phyloP scores from a whole-genome alignment of 2,329 filamentous ascomycete species.

The Xylariaceae sp. region DNA sequence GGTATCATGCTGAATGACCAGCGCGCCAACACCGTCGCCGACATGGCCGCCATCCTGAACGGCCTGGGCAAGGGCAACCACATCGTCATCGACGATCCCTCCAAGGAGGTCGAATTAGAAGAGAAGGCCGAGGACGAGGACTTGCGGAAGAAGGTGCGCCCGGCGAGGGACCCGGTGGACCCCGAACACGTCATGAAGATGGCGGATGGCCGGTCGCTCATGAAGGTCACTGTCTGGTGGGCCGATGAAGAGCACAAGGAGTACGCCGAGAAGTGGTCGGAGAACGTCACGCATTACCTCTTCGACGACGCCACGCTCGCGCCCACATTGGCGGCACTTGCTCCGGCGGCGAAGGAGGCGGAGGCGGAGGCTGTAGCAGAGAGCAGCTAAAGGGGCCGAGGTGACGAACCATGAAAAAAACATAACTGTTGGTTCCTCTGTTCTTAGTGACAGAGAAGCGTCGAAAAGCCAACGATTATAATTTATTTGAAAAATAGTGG shows the following conservation, averaged over 20 bases:
- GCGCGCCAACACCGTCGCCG: conserved; percentile 57
- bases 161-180: no score
- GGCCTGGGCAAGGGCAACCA: conserved; percentile 49
- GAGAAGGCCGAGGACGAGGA: not conserved
- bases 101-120: conserved; percentile 3
- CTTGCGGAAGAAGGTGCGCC: not conserved
- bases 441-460: not conserved
- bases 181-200: not conserved
- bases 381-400: conserved; percentile 6
- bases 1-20: conserved; percentile 53
- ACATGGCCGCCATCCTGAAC: conserved; percentile 54
- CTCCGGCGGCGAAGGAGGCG: not conserved
- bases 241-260: conserved; percentile 42
- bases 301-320: conserved; percentile 31
- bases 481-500: not conserved
- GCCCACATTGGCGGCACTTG: conserved; percentile 3
- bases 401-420: not conserved
- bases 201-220: conserved; percentile 21
- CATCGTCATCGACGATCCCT: conserved; percentile 32
- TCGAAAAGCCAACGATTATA: conserved; percentile 10
- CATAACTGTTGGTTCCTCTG: no score
- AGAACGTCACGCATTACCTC: conserved; percentile 48
- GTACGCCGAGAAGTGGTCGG: conserved; percentile 45
- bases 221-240: conserved; percentile 48
- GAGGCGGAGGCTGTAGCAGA: conserved; percentile 2